Conservation (phyloP, 257 asterid genomes). For the Jaltomata sinuosa region DNA sequence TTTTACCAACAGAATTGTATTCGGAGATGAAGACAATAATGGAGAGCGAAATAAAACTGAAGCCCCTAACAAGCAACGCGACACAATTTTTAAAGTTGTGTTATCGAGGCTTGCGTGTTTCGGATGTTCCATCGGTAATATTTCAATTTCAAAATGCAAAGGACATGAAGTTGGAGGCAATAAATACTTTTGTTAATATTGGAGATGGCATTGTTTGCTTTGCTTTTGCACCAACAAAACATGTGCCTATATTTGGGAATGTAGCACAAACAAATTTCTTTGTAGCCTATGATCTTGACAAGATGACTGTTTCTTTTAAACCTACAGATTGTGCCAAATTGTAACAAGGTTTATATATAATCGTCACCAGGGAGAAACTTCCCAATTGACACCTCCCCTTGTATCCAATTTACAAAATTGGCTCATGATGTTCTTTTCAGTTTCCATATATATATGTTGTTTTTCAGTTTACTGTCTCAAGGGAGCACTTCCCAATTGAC, state of each 20-base stretch:
- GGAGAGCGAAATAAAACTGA: background rate
- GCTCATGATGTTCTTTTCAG: too few species aligned
- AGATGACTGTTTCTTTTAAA: background rate
- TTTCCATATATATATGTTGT: too few species aligned
- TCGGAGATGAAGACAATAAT: background rate
- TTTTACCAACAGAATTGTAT: constrained; percentile 26
- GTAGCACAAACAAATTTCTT: constrained; percentile 12
- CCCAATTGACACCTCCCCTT: too few species aligned
- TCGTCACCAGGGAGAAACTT: too few species aligned
- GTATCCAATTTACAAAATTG: too few species aligned
- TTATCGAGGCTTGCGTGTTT: background rate
- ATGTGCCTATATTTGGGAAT: constrained; percentile 25
- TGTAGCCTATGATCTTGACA: constrained; percentile 12
- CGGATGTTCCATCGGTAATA: constrained; percentile 20
- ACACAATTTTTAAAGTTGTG: constrained; percentile 24
- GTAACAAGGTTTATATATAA: background rate
- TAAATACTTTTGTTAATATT: constrained; percentile 19
- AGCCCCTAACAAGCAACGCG: constrained; percentile 12
- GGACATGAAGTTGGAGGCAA: constrained; percentile 29
- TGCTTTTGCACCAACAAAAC: constrained; percentile 16
- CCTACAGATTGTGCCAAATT: constrained; percentile 4
- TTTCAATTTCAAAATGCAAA: constrained; percentile 52
- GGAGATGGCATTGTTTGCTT: constrained; percentile 22
- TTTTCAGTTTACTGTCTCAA: too few species aligned
- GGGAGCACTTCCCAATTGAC: too few species aligned